A percentile compares a stretch with the other conserved stretches of the same genome.
Evolutionary conservation across 768 basidiomycete genomes (phyloP).

Genomic region (Hypholoma fasciculare): DNA sequence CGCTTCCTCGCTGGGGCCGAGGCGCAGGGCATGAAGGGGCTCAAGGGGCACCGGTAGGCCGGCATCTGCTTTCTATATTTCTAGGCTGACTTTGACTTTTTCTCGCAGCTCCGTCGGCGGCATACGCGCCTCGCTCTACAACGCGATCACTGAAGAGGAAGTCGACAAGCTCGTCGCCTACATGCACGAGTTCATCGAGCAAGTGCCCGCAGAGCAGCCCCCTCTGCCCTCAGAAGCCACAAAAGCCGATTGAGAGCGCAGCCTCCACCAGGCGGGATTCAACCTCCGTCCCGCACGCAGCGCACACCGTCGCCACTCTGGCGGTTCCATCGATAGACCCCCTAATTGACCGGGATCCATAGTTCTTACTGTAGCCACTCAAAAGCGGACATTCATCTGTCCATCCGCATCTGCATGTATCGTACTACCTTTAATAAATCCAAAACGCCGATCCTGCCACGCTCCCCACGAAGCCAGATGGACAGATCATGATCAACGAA

Average conservation of each 20-base stretch:
- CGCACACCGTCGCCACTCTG: background rate
- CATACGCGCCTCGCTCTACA: constrained; percentile 85
- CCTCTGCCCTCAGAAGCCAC: constrained; percentile 19
- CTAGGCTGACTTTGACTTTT: constrained; percentile 1
- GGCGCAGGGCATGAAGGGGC: constrained; percentile 72
- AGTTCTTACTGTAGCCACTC: constrained; percentile 13
- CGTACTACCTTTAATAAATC: background rate
- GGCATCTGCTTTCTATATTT: background rate
- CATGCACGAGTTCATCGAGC: constrained; percentile 52
- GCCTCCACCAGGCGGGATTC: background rate
- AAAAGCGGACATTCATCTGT: constrained; percentile 6
- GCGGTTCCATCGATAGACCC: background rate
- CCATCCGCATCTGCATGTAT: background rate
- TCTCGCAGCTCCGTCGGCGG: constrained; percentile 66
- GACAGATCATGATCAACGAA: too few species aligned
- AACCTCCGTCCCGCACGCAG: background rate
- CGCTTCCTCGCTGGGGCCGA: constrained; percentile 83
- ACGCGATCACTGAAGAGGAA: constrained; percentile 79
- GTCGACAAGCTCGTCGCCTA: constrained; percentile 62
- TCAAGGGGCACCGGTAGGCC: constrained; percentile 91
- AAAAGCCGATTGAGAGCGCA: background rate
- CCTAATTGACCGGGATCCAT: constrained; percentile 4
- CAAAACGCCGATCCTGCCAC: background rate
- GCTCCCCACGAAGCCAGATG: too few species aligned
- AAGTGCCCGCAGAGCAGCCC: constrained; percentile 16